A percentile compares a stretch with the other conserved stretches of the same genome.
Evolutionary conservation across 306 rosid genomes (phyloP).

Genomic region (Carpinus viminea): DNA sequence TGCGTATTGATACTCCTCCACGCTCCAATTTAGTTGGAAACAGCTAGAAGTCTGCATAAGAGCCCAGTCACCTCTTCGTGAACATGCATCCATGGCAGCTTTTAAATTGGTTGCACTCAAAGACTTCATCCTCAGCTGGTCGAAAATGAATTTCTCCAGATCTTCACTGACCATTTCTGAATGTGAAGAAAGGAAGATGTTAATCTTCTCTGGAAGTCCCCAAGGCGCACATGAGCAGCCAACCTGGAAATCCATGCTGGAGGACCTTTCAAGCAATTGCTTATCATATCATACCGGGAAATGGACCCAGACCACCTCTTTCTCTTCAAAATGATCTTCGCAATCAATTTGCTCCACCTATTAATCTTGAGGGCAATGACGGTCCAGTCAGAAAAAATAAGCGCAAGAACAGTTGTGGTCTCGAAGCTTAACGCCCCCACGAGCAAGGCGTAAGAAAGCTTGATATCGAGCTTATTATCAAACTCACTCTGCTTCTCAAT

Average conservation of each 20-base stretch:
- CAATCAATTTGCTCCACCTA: neutral
- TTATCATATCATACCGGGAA: constrained; percentile 29
- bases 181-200: neutral
- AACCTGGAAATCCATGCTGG: constrained; percentile 1
- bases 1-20: constrained; percentile 20
- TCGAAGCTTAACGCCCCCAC: constrained; percentile 21
- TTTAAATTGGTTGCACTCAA: neutral
- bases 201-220: neutral
- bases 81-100: neutral
- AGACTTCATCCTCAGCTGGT: constrained; percentile 19
- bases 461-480: neutral
- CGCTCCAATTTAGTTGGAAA: constrained; percentile 5
- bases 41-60: neutral
- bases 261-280: constrained; percentile 12
- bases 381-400: constrained; percentile 25
- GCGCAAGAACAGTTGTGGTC: neutral
- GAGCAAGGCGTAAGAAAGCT: constrained; percentile 19
- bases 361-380: neutral
- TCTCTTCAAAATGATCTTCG: neutral
- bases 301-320: constrained; percentile 23
- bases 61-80: constrained; percentile 32
- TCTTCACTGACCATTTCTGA: neutral
- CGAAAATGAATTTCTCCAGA: constrained; percentile 8
- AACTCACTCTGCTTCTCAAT: neutral
- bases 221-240: neutral